Evolutionary conservation across 2,329 filamentous ascomycete species (phyloP), one percentile per base, ranked within the genome.

Genomic region (Phyllosticta paracitricarpa): DNA sequence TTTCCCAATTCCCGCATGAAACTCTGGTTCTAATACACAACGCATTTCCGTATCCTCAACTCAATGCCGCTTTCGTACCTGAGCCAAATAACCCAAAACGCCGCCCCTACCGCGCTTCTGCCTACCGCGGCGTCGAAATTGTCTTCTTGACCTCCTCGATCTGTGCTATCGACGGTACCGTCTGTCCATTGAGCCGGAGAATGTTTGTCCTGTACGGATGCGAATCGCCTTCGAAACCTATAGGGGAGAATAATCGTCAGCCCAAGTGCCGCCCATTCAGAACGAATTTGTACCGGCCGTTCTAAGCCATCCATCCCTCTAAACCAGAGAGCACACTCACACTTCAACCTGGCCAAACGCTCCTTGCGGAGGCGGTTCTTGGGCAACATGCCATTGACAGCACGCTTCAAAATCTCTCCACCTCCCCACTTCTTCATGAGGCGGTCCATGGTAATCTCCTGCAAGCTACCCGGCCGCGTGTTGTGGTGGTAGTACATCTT

Each of bases 401-500:
- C 94, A 75, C 91, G 89, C 70, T 91, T 82, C 72, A 99, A 76
- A 48, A 99, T 87, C 81, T 99, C 94, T 48, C 88, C 87, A 57
- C 94, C 94, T 65, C 94, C 94, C 79, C 91, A 89, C 81, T 97
- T 97, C 70, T 84, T 87, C 82, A 97, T 94, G 81, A 99, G 84
- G 67, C 86, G 84, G 72, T 97, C 93, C 93, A 99, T 96, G 62
- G 87, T 96, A 73, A 99, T 89, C 70, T 86, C 82, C 78, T 89
- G 89, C 69, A 99, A 80, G 69, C 85, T 89, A 61, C 94, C 94
- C 0, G 94, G 94, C 12, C 91, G 83, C 25, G 94, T 97, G 67
- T 87, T 95, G 77, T 97, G 94, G 59, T 89, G 85, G 81, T 97
- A 96, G 82, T 99, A 99, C 66, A 86, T 87, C 81, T 99, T 99